Base-by-base conservation (phyloP, 768 basidiomycete species). In the Panus rudis region DNA sequence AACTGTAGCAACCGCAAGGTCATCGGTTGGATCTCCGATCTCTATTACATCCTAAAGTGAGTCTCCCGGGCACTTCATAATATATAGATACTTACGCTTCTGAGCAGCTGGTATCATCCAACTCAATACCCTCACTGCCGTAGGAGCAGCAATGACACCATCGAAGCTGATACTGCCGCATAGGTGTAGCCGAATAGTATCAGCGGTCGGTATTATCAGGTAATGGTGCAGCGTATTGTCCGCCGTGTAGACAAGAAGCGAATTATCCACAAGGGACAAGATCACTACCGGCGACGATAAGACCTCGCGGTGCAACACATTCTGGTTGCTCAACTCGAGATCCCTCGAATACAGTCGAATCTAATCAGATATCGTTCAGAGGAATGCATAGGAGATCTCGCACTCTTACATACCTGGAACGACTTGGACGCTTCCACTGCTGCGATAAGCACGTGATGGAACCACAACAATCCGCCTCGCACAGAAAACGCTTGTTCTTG, bases 61-160 rank as follows among this genome's bases (percentile, higher is more conserved):
- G 37, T 24, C 49, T 2, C 14, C 7, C 6, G 20, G 4, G 10
- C n/a, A 35, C 10, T 12, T 24, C 16, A 21, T 17, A 37, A 27
- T 23, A 33, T 32, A 16, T 16, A 13, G 13, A 20, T 8, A 69
- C 84, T 52, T 58, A 94, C 96, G 84, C 63, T 93, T 97, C 61
- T 98, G 94, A 8, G 84, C 79, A 45, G 73, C 70, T 0, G 96
- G 94, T 43, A 99, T 87, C 80, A 98, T 85, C 96, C 96, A 99
- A 62, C 93, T 96, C 58, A 98, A 65, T 52, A 86, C 86, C 47
- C 92, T 70, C 2, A 99, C 93, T 11, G 88, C 76, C 25, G 71
- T 77, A 5, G 96, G 92, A 6, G 78, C 75, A 11, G 80, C 76
- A 37, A 98, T 88, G 40, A 98, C 86, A 4, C 93, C 94, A 41